Conservation (phyloP, 345 rosid genomes). For the Citrus medica region DNA sequence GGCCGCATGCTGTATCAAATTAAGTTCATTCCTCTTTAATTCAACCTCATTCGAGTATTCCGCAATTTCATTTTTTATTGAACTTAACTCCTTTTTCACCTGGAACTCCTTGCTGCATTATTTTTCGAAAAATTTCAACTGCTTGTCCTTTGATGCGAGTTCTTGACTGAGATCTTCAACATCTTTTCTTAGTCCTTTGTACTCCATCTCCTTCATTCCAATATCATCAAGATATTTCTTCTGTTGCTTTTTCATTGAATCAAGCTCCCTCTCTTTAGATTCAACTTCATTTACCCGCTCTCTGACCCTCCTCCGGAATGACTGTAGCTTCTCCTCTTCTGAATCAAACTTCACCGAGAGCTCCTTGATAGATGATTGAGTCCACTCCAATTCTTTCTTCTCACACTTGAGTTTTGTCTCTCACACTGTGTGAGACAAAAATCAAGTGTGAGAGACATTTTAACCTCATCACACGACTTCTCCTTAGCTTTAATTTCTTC, state of each 20-base stretch:
- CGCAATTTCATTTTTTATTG: conserved; percentile 16
- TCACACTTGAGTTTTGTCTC: neutral
- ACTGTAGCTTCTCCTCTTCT: conserved; percentile 16
- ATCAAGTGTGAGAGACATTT: neutral
- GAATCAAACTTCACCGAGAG: conserved; percentile 16
- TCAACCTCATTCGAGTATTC: conserved; percentile 10
- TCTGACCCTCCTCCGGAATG: neutral
- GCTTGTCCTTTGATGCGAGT: neutral
- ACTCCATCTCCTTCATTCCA: conserved; percentile 12
- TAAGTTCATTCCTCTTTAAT: conserved; percentile 22
- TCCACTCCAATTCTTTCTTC: neutral
- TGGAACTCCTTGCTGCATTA: conserved; percentile 15
- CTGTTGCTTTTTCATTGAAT: conserved; percentile 3
- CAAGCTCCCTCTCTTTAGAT: conserved; percentile 20
- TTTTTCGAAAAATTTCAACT: conserved; percentile 18
- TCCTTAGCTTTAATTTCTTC: conserved; percentile 12
- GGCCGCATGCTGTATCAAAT: conserved; percentile 1
- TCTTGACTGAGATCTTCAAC: neutral
- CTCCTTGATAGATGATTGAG: conserved; percentile 11
- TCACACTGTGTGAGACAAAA: neutral
- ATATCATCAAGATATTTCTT: conserved; percentile 9
- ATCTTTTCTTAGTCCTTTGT: neutral
- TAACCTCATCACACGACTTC: conserved; percentile 7
- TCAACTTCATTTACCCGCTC: conserved; percentile 2
- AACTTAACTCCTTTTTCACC: conserved; percentile 14